A percentile compares a stretch with the other conserved stretches of the same genome.
phyloP scores from a whole-genome alignment of 2,329 filamentous ascomycete genomes.

The Ophiostoma tasmaniense region DNA sequence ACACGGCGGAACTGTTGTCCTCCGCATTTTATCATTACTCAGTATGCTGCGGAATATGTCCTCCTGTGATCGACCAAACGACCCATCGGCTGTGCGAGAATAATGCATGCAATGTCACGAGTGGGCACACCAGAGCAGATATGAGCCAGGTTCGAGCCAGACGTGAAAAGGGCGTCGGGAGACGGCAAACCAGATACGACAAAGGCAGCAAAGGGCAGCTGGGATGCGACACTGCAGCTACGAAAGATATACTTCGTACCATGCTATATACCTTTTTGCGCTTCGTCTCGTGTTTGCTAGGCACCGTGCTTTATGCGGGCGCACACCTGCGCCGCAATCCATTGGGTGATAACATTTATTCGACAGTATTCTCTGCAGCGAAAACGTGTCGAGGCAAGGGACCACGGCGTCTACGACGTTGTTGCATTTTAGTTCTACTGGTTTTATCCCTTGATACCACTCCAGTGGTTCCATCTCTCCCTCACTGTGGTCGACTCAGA shows the following conservation, averaged over 20 bases:
- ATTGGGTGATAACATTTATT: neutral
- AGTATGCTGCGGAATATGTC: neutral
- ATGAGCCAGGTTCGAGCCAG: neutral
- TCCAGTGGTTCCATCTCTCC: neutral
- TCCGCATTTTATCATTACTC: neutral
- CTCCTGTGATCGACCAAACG: neutral
- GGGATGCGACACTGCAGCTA: neutral
- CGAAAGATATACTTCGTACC: neutral
- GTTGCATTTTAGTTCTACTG: neutral
- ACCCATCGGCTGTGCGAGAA: neutral
- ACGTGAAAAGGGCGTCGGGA: neutral
- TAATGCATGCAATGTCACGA: neutral
- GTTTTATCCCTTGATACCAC: neutral
- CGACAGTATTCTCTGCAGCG: neutral
- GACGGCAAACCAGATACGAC: neutral
- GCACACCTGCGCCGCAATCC: neutral
- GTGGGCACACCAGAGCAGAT: neutral
- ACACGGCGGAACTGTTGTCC: neutral
- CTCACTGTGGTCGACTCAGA: neutral
- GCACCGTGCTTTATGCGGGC: neutral
- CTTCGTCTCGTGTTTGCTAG: neutral
- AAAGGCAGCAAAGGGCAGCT: neutral
- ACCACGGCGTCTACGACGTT: neutral
- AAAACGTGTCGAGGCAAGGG: neutral
- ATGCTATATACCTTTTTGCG: neutral